phyloP scores from a whole-genome alignment of 768 basidiomycete species.

The Lentinula guzmanii region DNA sequence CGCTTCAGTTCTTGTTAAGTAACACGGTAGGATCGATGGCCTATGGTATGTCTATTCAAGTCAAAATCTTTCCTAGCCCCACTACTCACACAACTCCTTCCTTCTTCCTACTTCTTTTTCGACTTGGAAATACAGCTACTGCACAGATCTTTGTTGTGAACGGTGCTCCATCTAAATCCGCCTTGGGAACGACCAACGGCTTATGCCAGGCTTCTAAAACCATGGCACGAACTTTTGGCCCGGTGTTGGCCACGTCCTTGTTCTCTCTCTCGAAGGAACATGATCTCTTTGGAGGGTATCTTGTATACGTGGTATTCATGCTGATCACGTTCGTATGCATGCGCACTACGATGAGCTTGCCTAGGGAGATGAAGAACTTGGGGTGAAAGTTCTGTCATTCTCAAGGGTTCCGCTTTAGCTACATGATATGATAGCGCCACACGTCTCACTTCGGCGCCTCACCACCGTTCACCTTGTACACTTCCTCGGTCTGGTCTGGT shows the following conservation, averaged over 20 bases:
- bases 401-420: neutral
- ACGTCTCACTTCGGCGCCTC: neutral
- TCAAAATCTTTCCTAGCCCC: neutral
- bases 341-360: neutral
- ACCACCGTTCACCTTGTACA: neutral
- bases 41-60: neutral
- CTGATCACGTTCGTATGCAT: neutral
- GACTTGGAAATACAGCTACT: slow-evolving; percentile 28
- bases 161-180: slow-evolving; percentile 29
- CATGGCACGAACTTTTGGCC: slow-evolving; percentile 43
- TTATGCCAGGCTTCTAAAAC: slow-evolving; percentile 48
- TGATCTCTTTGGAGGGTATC: slow-evolving; percentile 34
- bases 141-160: slow-evolving; percentile 39
- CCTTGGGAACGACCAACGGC: slow-evolving; percentile 49
- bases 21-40: slow-evolving; percentile 23
- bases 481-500: no score
- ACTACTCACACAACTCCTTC: slow-evolving; percentile 4
- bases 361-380: neutral
- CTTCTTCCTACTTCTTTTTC: neutral
- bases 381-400: neutral
- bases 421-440: neutral
- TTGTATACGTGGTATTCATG: neutral
- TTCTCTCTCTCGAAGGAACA: slow-evolving; percentile 46
- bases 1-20: slow-evolving; percentile 25
- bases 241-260: slow-evolving; percentile 47